Conservation (phyloP, 2,329 filamentous ascomycete species). For the Cercospora sp. region DNA sequence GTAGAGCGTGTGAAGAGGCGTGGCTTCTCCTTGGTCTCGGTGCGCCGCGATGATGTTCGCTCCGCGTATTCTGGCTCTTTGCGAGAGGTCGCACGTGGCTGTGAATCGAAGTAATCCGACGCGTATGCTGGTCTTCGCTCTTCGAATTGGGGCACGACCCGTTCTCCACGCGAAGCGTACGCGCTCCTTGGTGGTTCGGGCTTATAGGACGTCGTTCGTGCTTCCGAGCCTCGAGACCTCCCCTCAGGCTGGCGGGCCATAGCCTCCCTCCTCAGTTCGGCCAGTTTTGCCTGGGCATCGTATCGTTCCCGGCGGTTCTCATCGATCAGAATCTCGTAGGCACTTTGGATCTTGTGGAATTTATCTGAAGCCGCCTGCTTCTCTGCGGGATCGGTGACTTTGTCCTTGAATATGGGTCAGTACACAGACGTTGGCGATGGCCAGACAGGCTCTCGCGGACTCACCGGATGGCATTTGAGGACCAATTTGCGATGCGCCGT, state of each 20-base stretch:
- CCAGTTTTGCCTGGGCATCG: slow-evolving; percentile 71
- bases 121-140: slow-evolving; percentile 36
- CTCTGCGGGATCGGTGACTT: slow-evolving; percentile 65
- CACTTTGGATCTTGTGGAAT: slow-evolving; percentile 89
- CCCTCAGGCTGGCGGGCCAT: slow-evolving; percentile 43
- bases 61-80: slow-evolving; percentile 45
- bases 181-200: slow-evolving; percentile 18
- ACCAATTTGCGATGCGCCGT: slow-evolving; percentile 88
- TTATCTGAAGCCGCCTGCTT: slow-evolving; percentile 80
- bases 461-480: slow-evolving; percentile 69
- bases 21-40: slow-evolving; percentile 29
- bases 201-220: slow-evolving; percentile 22
- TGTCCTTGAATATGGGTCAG: slow-evolving; percentile 48
- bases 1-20: slow-evolving; percentile 12
- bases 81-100: slow-evolving; percentile 38
- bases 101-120: slow-evolving; percentile 40
- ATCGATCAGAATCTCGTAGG: slow-evolving; percentile 87
- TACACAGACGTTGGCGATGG: neutral
- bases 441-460: neutral
- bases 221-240: slow-evolving; percentile 23
- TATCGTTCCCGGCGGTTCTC: slow-evolving; percentile 72
- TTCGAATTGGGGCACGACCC: slow-evolving; percentile 35
- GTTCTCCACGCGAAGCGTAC: slow-evolving; percentile 20
- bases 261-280: slow-evolving; percentile 62
- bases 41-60: slow-evolving; percentile 28